phyloP scores from a whole-genome alignment of 192 early-diverging fungal species.

The Backusella tarrabulga region DNA sequence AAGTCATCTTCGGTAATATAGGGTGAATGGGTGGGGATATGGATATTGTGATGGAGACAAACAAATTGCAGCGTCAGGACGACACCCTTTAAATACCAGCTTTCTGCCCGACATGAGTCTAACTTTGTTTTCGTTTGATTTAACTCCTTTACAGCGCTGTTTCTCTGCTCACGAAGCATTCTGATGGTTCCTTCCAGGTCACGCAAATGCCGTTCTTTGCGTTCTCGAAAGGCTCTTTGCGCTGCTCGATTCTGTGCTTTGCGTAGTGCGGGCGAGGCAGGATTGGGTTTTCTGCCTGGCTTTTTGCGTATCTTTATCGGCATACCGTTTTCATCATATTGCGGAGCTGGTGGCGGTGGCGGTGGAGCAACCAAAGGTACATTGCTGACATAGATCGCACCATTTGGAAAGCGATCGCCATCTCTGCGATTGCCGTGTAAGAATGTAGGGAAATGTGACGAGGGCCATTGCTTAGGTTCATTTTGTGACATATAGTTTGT shows the following conservation, averaged over 20 bases:
- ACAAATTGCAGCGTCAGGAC: conserved; percentile 47
- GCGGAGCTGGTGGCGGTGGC: background rate
- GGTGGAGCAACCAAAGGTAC: background rate
- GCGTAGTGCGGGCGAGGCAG: conserved; percentile 56
- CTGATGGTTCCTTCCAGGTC: conserved; percentile 75
- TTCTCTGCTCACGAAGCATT: conserved; percentile 57
- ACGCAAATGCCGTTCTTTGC: conserved; percentile 76
- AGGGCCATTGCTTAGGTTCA: conserved; percentile 2
- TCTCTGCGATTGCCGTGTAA: background rate
- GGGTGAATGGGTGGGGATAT: conserved; percentile 34
- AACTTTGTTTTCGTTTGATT: conserved; percentile 43
- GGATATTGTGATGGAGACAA: conserved; percentile 36
- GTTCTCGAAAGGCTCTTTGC: conserved; percentile 88
- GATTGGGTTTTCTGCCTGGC: conserved; percentile 61
- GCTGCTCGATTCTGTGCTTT: conserved; percentile 88
- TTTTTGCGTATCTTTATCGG: conserved; percentile 52
- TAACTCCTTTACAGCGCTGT: conserved; percentile 45
- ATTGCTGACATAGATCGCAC: conserved; percentile 10
- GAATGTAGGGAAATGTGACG: background rate
- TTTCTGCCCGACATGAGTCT: conserved; percentile 45
- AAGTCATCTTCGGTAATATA: conserved; percentile 33
- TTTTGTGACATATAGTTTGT: background rate
- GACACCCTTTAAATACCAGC: conserved; percentile 49
- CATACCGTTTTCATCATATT: conserved; percentile 24
- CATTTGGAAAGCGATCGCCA: background rate